Base-by-base conservation (phyloP, 2,329 filamentous ascomycete species). In the Fusarium sp. region DNA sequence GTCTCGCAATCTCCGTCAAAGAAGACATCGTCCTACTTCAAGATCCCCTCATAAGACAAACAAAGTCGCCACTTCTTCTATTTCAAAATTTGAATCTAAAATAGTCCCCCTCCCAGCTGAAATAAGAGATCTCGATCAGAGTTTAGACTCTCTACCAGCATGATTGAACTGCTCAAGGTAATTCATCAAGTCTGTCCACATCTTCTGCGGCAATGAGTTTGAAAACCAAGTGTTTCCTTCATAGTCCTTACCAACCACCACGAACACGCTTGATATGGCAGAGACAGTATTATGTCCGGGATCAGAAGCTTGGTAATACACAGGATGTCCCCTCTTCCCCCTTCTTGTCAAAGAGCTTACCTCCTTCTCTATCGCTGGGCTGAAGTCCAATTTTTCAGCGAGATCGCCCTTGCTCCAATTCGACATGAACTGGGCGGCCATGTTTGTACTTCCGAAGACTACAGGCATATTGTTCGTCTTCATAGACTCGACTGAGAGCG, bases 391-490 rank as follows among this genome's bases (percentile, higher is more conserved):
- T 15, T 66, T 73, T 5, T 73, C 66, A 11, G 51, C n/a, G 7
- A 75, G 55, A 6, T 42, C 58, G 0, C 48, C 73, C 20, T 71
- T 75, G 18, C 47, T 59, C 73, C 73, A 75, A 31, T 75, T 75
- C 3, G 73, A 75, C 70, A 74, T 65, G 12, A 71, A 68, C 15
- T 66, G 67, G 3, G 65, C 47, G 6, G 61, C 54, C 61, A 74
- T 73, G 15, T 69, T 48, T 18, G 60, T 62, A 11, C 64, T 60
- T 3, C 66, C 66, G 22, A 69, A 69, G 12, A 75, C 60, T 4
- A 66, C 59, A 4, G 56, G 59, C 54, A 61, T 63, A 15, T 58
- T 65, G 1, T 22, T 73, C 6, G 45, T 30, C 15, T n/a, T 60
- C 61, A 75, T 61, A 14, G 71, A 70, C 15, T 72, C 65, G 5